Percentiles rank a stretch among this genome's conserved stretches.
phyloP scores from a whole-genome alignment of 441 rosid species.

The Codiaeum variegatum region DNA sequence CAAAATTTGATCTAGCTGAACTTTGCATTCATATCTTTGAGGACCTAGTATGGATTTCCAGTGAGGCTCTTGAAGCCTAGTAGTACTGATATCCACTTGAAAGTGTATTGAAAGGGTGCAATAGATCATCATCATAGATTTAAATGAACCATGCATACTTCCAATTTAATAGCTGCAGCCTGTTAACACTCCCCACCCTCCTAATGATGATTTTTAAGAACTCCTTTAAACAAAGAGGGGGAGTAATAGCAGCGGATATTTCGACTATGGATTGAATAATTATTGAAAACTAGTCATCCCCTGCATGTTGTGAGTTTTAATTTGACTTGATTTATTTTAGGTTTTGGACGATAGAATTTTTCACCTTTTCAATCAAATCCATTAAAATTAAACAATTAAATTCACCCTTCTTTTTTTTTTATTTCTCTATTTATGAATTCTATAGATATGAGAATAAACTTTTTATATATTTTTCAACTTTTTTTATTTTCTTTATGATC shows the following conservation, averaged over 20 bases:
- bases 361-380: no score
- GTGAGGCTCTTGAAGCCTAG: neutral
- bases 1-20: conserved; percentile 6
- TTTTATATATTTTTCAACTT: no score
- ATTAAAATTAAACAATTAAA: no score
- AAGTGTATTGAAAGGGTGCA: neutral
- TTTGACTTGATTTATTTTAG: no score
- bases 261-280: neutral
- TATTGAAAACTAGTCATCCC: neutral
- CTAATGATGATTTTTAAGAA: neutral
- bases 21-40: neutral
- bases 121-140: neutral
- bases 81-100: neutral
- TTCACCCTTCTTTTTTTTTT: no score
- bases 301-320: no score
- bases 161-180: neutral
- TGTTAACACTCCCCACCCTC: no score
- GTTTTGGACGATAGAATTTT: no score
- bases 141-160: neutral
- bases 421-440: no score
- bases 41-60: neutral
- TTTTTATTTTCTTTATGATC: no score
- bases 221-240: neutral
- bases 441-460: no score
- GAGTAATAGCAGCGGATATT: no score